Evolutionary conservation across 345 rosid genomes (phyloP).

Genomic region (Salix dunnii): DNA sequence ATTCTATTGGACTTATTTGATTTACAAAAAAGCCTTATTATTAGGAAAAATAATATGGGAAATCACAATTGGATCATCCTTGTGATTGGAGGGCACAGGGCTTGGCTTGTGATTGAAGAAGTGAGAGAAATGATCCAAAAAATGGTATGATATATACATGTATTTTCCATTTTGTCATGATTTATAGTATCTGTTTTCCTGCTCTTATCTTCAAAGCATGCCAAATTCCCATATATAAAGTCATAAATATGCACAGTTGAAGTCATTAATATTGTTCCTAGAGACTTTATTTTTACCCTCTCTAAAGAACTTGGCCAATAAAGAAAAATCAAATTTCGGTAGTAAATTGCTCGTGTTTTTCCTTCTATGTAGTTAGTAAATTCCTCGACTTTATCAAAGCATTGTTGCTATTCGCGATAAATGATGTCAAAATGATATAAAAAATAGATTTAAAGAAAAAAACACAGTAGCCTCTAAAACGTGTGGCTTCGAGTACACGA

Average conservation of each 20-base stretch:
- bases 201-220: not conserved
- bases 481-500: no score
- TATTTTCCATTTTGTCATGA: not conserved
- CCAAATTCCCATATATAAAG: not conserved
- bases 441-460: no score
- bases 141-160: constrained; percentile 26
- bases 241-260: not conserved
- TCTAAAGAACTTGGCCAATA: no score
- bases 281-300: no score
- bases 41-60: not conserved
- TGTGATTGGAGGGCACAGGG: constrained; percentile 82
- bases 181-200: not conserved
- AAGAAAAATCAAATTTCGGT: no score
- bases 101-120: constrained; percentile 89
- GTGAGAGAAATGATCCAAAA: constrained; percentile 73
- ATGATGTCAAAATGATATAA: no score
- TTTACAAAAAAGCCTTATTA: not conserved
- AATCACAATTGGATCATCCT: not conserved
- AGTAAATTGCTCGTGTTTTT: no score
- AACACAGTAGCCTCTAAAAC: no score
- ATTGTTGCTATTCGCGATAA: no score
- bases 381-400: no score
- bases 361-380: no score
- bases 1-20: not conserved
- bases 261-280: no score